Percentiles rank a stretch among this genome's conserved stretches.
Conservation (phyloP, 2,329 filamentous ascomycete species). For the Colletotrichum viniferum region DNA sequence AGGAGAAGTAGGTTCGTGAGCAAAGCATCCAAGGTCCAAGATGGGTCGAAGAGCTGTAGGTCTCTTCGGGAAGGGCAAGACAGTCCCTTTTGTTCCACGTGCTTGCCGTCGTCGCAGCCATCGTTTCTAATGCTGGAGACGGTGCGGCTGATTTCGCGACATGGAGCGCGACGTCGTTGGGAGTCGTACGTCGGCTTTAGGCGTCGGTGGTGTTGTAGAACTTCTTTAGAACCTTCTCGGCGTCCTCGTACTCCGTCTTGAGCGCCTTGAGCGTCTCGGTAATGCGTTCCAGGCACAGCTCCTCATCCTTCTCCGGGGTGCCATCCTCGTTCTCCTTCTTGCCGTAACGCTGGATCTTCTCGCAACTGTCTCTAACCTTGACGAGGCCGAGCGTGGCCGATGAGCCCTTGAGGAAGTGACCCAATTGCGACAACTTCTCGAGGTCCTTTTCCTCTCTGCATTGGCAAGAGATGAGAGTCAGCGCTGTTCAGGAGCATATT, state of each 20-base stretch:
- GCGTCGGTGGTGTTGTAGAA: slow-evolving; percentile 55
- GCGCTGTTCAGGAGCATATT: background rate
- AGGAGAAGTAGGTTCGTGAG: slow-evolving; percentile 11
- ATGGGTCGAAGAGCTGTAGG: background rate
- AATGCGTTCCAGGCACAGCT: slow-evolving; percentile 73
- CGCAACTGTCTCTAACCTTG: slow-evolving; percentile 91
- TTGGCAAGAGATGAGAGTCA: slow-evolving; percentile 12
- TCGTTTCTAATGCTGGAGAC: slow-evolving; percentile 36
- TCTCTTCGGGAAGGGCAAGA: background rate
- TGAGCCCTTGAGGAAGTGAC: slow-evolving; percentile 97
- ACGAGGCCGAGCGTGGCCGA: slow-evolving; percentile 90
- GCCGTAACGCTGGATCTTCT: slow-evolving; percentile 95
- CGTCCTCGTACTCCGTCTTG: slow-evolving; percentile 78
- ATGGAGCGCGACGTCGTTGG: slow-evolving; percentile 5
- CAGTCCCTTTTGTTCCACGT: slow-evolving; percentile 14
- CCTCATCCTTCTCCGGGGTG: slow-evolving; percentile 66
- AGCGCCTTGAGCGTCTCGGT: slow-evolving; percentile 71
- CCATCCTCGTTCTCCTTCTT: slow-evolving; percentile 82
- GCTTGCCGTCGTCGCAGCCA: slow-evolving; percentile 30
- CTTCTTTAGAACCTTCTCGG: slow-evolving; percentile 70
- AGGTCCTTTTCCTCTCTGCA: slow-evolving; percentile 71
- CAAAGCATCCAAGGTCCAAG: slow-evolving; percentile 11
- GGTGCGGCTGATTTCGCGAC: background rate
- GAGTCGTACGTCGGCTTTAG: slow-evolving; percentile 22
- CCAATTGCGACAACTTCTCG: slow-evolving; percentile 77